These are phyloP conservation scores for Backusella mclennaniae DNA, from an alignment of 192 early-diverging fungal genomes.

Conservation along the genomic window DNA sequence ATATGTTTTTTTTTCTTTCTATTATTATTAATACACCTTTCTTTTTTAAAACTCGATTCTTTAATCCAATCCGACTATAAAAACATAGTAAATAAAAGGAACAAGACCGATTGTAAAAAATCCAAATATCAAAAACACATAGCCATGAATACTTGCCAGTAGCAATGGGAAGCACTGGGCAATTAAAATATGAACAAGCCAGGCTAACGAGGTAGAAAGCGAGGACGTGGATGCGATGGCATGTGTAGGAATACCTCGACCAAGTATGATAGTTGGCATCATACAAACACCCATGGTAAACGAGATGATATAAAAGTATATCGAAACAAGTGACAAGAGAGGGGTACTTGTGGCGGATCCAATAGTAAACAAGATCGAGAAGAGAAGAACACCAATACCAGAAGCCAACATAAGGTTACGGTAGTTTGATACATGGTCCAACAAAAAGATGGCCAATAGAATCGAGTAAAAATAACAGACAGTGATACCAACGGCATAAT, in stretches of 20 bases:
- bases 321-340: neutral
- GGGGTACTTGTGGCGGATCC: neutral
- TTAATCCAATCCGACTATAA: neutral
- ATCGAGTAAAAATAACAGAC: neutral
- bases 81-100: neutral
- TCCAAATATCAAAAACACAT: neutral
- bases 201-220: neutral
- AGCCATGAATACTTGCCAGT: neutral
- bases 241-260: neutral
- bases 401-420: neutral
- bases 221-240: neutral
- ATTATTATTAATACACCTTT: neutral
- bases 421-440: neutral
- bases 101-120: neutral
- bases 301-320: neutral
- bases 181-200: neutral
- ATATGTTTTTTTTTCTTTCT: neutral
- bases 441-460: neutral
- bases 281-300: neutral
- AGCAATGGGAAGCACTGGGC: neutral
- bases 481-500: neutral
- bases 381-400: neutral
- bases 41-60: neutral
- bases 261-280: neutral
- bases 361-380: neutral